Conservation (phyloP, 495 filamentous ascomycete genomes). For the Oleoguttula mirabilis region DNA sequence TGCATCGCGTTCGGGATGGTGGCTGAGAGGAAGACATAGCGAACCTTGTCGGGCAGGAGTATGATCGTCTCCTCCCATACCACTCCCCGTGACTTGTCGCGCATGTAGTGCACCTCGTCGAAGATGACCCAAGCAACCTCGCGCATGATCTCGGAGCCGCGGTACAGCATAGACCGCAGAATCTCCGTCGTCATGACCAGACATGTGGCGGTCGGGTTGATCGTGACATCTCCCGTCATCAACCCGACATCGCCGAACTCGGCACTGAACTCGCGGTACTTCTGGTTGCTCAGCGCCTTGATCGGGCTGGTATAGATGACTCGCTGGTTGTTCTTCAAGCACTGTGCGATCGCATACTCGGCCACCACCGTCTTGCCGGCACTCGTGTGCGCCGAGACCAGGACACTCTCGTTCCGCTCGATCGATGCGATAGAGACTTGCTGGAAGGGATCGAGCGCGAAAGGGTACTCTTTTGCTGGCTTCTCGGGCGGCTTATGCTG, state of each 20-base stretch:
- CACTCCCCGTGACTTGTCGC: slow-evolving; percentile 84
- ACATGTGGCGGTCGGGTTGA: slow-evolving; percentile 95
- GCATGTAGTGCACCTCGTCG: slow-evolving; percentile 97
- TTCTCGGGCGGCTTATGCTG: slow-evolving; percentile 75
- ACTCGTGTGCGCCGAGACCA: slow-evolving; percentile 94
- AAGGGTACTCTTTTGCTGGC: slow-evolving; percentile 72
- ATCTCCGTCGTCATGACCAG: slow-evolving; percentile 99
- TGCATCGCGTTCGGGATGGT: slow-evolving; percentile 99
- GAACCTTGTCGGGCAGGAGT: slow-evolving; percentile 89
- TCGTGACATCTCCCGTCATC: slow-evolving; percentile 98
- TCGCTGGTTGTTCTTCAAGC: slow-evolving; percentile 89
- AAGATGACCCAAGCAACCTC: slow-evolving; percentile 97
- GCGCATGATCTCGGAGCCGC: slow-evolving; percentile 97
- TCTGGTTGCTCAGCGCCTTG: slow-evolving; percentile 96
- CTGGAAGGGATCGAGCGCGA: slow-evolving; percentile 95
- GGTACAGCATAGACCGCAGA: slow-evolving; percentile 94
- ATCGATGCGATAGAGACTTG: slow-evolving; percentile 85
- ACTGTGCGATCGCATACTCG: slow-evolving; percentile 96
- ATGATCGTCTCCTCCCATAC: slow-evolving; percentile 99
- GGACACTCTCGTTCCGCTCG: slow-evolving; percentile 84
- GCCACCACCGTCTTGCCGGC: slow-evolving; percentile 97
- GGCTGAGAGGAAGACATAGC: slow-evolving; percentile 94
- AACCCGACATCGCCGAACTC: slow-evolving; percentile 95
- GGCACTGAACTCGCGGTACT: slow-evolving; percentile 88
- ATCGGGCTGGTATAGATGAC: slow-evolving; percentile 99